Percentiles rank a stretch among this genome's conserved stretches.
phyloP scores from a whole-genome alignment of 768 basidiomycete genomes.

The Phanerochaete carnosa region DNA sequence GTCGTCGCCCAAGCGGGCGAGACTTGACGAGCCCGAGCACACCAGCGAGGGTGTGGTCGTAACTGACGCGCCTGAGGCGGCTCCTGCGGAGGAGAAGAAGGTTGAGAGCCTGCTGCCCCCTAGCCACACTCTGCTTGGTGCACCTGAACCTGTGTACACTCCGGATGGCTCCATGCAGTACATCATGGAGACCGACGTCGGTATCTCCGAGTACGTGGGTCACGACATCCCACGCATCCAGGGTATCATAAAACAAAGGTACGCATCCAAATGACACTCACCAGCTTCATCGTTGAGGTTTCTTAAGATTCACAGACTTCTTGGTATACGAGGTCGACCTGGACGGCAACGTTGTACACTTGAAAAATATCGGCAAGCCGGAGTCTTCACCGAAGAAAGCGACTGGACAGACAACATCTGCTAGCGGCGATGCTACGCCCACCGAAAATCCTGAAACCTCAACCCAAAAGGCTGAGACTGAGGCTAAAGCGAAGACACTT shows the following conservation, averaged over 20 bases:
- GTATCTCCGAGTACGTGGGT: conserved; percentile 85
- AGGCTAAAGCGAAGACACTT: not conserved
- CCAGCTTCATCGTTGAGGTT: conserved; percentile 3
- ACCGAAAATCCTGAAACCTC: conserved; percentile 14
- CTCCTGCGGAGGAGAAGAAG: not conserved
- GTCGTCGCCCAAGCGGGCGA: conserved; percentile 37
- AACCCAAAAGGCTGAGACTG: conserved; percentile 11
- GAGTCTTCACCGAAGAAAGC: conserved; percentile 46
- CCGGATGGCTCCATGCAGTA: conserved; percentile 55
- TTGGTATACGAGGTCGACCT: conserved; percentile 88
- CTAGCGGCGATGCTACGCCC: conserved; percentile 14
- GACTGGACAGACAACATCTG: conserved; percentile 25
- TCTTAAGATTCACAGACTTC: conserved; percentile 89
- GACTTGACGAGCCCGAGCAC: conserved; percentile 22
- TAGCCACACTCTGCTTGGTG: conserved; percentile 67
- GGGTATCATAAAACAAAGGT: conserved; percentile 98
- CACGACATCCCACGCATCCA: conserved; percentile 67
- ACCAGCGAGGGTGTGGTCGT: conserved; percentile 17
- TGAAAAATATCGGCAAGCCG: conserved; percentile 78
- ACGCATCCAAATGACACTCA: conserved; percentile 17
- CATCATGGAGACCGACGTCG: conserved; percentile 75
- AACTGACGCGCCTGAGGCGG: conserved; percentile 6
- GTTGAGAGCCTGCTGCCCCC: conserved; percentile 51
- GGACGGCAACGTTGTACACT: conserved; percentile 73
- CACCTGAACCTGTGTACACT: conserved; percentile 46